These are phyloP conservation scores for Zasmidium angulare DNA, from an alignment of 2,329 filamentous ascomycete genomes.

Conservation along the genomic window DNA sequence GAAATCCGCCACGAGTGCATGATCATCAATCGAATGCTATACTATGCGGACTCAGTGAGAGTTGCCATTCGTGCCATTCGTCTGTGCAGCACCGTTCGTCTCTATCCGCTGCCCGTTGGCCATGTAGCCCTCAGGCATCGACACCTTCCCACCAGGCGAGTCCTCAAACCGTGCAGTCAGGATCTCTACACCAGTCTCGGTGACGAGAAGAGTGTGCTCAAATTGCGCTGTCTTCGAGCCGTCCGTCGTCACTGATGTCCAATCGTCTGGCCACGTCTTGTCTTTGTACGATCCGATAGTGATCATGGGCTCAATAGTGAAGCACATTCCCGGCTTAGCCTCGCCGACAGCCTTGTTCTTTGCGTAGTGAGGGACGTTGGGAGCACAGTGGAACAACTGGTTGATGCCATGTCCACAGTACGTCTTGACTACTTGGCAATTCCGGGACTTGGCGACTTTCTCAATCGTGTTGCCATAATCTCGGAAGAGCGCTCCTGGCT, in stretches of 20 bases:
- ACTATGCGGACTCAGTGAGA: background rate
- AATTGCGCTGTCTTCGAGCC: constrained; percentile 92
- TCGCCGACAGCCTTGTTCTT: constrained; percentile 97
- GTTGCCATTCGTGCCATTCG: constrained; percentile 4
- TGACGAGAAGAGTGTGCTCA: constrained; percentile 82
- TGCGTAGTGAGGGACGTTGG: constrained; percentile 94
- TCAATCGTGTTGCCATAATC: constrained; percentile 95
- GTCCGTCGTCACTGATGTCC: constrained; percentile 92
- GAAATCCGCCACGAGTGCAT: background rate
- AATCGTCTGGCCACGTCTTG: constrained; percentile 97
- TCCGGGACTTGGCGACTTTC: constrained; percentile 81
- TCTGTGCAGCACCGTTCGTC: constrained; percentile 7
- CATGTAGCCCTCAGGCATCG: constrained; percentile 25
- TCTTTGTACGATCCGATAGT: constrained; percentile 86
- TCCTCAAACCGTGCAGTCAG: constrained; percentile 70
- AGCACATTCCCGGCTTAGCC: constrained; percentile 95
- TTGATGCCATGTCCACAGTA: constrained; percentile 98
- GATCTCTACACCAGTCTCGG: constrained; percentile 77
- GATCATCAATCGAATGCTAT: background rate
- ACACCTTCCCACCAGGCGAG: constrained; percentile 66
- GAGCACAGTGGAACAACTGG: constrained; percentile 86
- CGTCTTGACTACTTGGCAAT: constrained; percentile 89
- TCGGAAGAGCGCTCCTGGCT: constrained; percentile 87
- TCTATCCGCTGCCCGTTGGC: constrained; percentile 6
- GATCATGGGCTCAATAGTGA: constrained; percentile 99